Base-by-base conservation (phyloP, 352 stramenopile genomes). In the Phytopythium oedochilum region DNA sequence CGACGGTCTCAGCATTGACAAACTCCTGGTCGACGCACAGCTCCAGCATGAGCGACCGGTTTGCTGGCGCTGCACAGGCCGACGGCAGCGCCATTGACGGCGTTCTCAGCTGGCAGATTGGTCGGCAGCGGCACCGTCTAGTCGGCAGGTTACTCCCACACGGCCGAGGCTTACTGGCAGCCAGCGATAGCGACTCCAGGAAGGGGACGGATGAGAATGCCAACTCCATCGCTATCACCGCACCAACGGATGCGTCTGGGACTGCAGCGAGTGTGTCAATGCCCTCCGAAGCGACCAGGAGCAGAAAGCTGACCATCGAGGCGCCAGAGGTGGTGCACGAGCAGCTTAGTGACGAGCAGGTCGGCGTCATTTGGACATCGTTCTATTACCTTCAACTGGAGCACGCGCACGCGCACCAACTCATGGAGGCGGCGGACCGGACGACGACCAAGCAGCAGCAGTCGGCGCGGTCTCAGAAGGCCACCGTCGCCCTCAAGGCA, bases 361-460 rank as follows among this genome's bases (percentile, higher is more conserved):
- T 78, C 2, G 59, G 57, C 10, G 51, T 78, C 18, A 61, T 63
- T 22, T 81, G 71, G 71, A 63, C 61, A 11, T 47, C 66, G 52
- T 66, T 63, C 20, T 71, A 74, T 38, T 71, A 69, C 28, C 39
- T 75, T 15, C 71, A 76, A 45, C 45, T 71, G 26, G 68, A 76
- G 42, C 57, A 78, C 60, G 23, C 55, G 10, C 62, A 59, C 32
- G 68, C 71, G 15, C 56, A 66, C 31, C 68, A 74, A 14, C 57
- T 78, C 23, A 63, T 64, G 2, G 71, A 78, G 34, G 43, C 34
- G 43, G 23, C 23, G 23, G 26, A 31, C 12, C 23, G 43, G 17
- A 6, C 25, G 17, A 14, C 23, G 8, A 5, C 40, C 38, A 69
- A 66, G 28, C 61, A 70, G 43, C 64, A 66, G 40, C 45, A 47